Percentiles rank a stretch among this genome's conserved stretches.
phyloP scores from a whole-genome alignment of 2,329 filamentous ascomycete genomes.

The Exophiala alcalophila region DNA sequence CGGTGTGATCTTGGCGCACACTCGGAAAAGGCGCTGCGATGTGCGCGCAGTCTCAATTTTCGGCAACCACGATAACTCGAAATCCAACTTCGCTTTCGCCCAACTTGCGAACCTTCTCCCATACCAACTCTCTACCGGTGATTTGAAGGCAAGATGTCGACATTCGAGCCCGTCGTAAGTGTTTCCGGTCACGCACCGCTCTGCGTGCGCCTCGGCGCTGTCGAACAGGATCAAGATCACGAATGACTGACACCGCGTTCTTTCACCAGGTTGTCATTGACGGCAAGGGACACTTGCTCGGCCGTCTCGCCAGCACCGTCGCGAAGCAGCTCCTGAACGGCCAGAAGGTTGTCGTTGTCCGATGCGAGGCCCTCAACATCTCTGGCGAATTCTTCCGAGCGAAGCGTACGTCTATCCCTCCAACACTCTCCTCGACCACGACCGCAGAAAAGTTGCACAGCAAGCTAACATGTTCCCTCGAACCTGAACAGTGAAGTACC shows the following conservation, averaged over 20 bases:
- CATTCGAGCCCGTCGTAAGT: constrained; percentile 65
- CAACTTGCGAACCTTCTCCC: constrained; percentile 21
- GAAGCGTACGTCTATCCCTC: constrained; percentile 70
- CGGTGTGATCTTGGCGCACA: too few relatives aligned
- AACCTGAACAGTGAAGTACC: constrained; percentile 87
- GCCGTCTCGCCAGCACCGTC: constrained; percentile 65
- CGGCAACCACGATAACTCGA: constrained; percentile 10
- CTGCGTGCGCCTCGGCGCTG: constrained; percentile 2
- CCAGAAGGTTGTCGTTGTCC: constrained; percentile 95
- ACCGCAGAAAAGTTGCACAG: neutral
- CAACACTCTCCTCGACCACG: constrained; percentile 7
- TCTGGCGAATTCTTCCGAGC: constrained; percentile 99
- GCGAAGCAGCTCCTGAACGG: constrained; percentile 46
- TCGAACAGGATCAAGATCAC: neutral
- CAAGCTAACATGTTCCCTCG: constrained; percentile 26
- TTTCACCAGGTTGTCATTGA: constrained; percentile 84
- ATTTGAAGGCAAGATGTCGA: constrained; percentile 56
- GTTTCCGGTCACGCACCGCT: neutral
- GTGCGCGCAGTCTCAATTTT: constrained; percentile 18
- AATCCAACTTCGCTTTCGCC: constrained; percentile 20
- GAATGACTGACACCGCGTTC: constrained; percentile 43
- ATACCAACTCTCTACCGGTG: constrained; percentile 22
- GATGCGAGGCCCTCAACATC: constrained; percentile 99
- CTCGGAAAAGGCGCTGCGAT: too few relatives aligned
- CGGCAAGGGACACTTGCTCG: constrained; percentile 99